Base-by-base conservation (phyloP, 2,329 filamentous ascomycete species). In the Thielaviopsis euricoi region DNA sequence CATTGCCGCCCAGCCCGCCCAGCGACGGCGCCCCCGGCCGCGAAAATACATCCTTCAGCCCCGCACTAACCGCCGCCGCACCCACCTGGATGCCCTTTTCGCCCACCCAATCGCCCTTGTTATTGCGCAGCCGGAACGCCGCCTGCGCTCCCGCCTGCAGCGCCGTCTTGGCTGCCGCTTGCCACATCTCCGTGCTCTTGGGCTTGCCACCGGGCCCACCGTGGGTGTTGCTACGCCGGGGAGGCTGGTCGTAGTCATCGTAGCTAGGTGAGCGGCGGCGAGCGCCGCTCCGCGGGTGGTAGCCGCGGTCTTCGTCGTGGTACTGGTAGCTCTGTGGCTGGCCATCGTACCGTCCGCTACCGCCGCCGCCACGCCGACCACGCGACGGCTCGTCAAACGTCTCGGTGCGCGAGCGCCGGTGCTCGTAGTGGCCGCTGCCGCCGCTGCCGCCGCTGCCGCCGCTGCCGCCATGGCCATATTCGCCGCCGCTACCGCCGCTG, bases 31-130 rank as follows among this genome's bases (percentile, higher is more conserved):
- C 55, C 19, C 51, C 52, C 29, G 55, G 51, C 51, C 29, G 40
- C 7, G 53, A 56, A 43, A 77, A 71, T 0, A 74, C 73, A 59
- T 77, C 74, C 46, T 76, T 70, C 19, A 76, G 65, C 0, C 74
- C 75, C 1, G 75, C 75, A 19, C 74, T 74, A 1, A 78, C 60
- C 1, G 75, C 75, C 1, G 74, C 74, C 1, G 74, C 74, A 1
- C 73, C 75, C 2, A 77, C 67, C 56, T 74, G 74, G 51, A 72
- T 72, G 5, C 74, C 75, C 62, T 77, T 77, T 12, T 72, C 65
- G 0, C 75, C 74, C 4, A 74, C 65, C 75, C 75, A 78, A 1
- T 70, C 66, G 2, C 74, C 71, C 1, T 70, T 68, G 17, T 76
- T 71, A 52, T 72, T 69, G 53, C 73, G 72, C 53, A 73, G 68